Conservation (phyloP, 2,329 filamentous ascomycete genomes). For the Phoma herbarum region DNA sequence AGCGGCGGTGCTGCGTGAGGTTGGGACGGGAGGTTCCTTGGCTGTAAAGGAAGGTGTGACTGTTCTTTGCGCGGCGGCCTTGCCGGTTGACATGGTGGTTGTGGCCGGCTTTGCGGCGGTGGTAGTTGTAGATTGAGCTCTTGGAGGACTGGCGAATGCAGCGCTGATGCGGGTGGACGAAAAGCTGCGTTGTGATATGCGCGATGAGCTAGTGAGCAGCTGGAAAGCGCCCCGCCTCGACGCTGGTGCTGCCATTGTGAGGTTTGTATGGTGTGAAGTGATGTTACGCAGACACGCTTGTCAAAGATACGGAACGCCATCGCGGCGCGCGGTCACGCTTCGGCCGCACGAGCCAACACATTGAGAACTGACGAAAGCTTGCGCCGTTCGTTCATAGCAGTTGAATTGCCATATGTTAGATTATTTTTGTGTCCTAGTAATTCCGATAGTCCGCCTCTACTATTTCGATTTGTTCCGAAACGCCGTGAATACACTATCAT, state of each 20-base stretch:
- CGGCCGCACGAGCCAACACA: constrained; percentile 8
- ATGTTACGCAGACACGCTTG: constrained; percentile 11
- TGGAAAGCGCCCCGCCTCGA: constrained; percentile 32
- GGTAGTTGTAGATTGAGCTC: constrained; percentile 27
- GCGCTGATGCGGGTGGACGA: constrained; percentile 31
- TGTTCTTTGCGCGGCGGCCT: constrained; percentile 32
- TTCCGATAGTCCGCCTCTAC: constrained; percentile 10
- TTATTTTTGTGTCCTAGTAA: constrained; percentile 14
- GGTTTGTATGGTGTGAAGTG: constrained; percentile 1
- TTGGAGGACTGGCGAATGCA: constrained; percentile 38
- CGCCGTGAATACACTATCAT: constrained; percentile 20
- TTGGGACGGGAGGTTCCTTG: constrained; percentile 47
- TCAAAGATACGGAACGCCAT: constrained; percentile 11
- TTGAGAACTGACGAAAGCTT: neutral
- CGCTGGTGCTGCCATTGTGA: constrained; percentile 34
- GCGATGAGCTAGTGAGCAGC: constrained; percentile 27
- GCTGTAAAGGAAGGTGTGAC: constrained; percentile 38
- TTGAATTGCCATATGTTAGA: constrained; percentile 11
- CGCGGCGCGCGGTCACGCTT: constrained; percentile 20
- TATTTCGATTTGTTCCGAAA: constrained; percentile 9
- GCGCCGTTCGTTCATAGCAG: neutral
- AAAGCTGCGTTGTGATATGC: constrained; percentile 34
- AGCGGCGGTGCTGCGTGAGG: constrained; percentile 40
- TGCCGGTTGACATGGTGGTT: constrained; percentile 15
- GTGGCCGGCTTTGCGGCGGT: constrained; percentile 28